These are phyloP conservation scores for Fusarium sp. DNA, from an alignment of 2,329 filamentous ascomycete species.

Conservation along the genomic window DNA sequence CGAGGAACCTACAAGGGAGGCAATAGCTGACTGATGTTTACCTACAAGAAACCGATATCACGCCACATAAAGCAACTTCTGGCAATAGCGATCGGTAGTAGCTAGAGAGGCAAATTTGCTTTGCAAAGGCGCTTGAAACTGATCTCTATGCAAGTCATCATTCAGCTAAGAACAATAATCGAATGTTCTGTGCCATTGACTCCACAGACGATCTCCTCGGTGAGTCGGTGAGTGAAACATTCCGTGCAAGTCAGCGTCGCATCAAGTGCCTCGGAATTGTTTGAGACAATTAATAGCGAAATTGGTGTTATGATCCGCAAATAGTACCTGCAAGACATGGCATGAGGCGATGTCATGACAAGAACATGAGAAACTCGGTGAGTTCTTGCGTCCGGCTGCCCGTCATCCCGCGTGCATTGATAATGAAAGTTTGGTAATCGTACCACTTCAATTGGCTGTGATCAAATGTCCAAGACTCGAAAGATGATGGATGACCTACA, in stretches of 20 bases:
- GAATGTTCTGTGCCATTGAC: not conserved
- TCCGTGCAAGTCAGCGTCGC: not conserved
- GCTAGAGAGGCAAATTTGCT: too few relatives aligned
- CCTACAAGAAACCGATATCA: not conserved
- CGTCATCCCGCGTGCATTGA: not conserved
- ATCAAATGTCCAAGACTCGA: not conserved
- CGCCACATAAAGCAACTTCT: not conserved
- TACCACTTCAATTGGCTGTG: constrained; percentile 23
- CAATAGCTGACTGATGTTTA: too few relatives aligned
- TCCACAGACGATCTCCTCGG: not conserved
- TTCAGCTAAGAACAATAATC: not conserved
- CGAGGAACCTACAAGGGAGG: too few relatives aligned
- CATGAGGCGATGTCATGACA: not conserved
- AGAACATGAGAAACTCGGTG: not conserved
- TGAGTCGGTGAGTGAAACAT: not conserved
- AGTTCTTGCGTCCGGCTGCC: not conserved
- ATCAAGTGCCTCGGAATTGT: not conserved
- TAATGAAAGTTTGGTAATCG: constrained; percentile 15
- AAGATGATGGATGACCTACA: not conserved
- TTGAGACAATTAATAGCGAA: not conserved
- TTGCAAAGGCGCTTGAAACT: rapidly evolving
- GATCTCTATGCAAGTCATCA: not conserved
- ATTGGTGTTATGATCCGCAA: not conserved
- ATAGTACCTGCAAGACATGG: not conserved
- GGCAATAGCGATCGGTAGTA: rapidly evolving